Base-by-base conservation (phyloP, 2,329 filamentous ascomycete species). In the Aspergillus sergii region DNA sequence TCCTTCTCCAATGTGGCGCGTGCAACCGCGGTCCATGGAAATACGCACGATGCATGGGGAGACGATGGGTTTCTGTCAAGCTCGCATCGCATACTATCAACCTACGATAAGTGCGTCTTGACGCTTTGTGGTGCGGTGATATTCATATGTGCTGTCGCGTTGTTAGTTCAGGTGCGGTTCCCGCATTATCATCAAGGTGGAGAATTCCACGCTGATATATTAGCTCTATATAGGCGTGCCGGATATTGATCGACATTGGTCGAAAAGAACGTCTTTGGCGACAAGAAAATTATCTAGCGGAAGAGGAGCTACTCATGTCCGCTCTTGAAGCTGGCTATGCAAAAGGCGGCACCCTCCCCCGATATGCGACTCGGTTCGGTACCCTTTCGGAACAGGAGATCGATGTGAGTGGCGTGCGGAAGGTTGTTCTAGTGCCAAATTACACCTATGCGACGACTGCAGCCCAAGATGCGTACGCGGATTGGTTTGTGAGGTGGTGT, bases 401-500 rank as follows among this genome's bases (percentile, higher is more conserved):
- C 9, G 45, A 55, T 8, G 21, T 58, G 1, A 48, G 55, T 19
- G 62, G 62, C 1, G 36, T 56, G 0, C 41, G 41, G 30, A 64
- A 61, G 28, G 36, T 46, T n/a, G 62, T 64, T 28, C 58, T 64
- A 1, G 58, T 64, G 4, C 48, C 58, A 8, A 46, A 62, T 21
- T 36, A 11, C 6, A 21, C 19, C 10, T n/a, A 21, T 26, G 46
- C 58, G 9, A n/a, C 12, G 3, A 45, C 56, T n/a, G 51, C 26
- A 9, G 36, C 21, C 8, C 54, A 48, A 21, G 62, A 64, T 51
- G 58, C 45, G 3, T 64, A 58, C 54, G 48, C 58, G 2, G 48
- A 64, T 23, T 64, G 62, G 62, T 55, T 64, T 41, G 28, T 19
- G 41, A n/a, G 55, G 5, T 64, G 62, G 62, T 45, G 34, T 30